Percentiles rank a stretch among this genome's conserved stretches.
phyloP scores from a whole-genome alignment of 1,139 yeast genomes.

The Spathaspora sp. region DNA sequence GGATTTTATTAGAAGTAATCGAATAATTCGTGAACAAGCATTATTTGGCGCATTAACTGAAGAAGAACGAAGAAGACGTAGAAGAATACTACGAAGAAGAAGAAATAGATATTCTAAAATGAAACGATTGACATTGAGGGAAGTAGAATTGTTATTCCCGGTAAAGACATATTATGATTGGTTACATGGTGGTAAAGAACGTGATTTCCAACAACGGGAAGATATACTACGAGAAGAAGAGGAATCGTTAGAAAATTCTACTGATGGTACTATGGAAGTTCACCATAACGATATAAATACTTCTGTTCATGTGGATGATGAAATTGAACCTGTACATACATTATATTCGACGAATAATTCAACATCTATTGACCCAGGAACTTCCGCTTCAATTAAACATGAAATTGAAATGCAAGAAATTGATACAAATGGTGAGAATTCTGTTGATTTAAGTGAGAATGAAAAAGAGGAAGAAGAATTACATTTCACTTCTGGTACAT shows the following conservation, averaged over 20 bases:
- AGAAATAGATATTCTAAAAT: slow-evolving; percentile 44
- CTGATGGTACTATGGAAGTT: not conserved
- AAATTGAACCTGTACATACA: slow-evolving; percentile 9
- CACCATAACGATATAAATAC: not conserved
- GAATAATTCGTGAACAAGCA: slow-evolving; percentile 24
- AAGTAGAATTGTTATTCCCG: slow-evolving; percentile 69
- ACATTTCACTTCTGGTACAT: slow-evolving; percentile 68
- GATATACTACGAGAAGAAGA: slow-evolving; percentile 31
- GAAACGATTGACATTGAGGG: slow-evolving; percentile 56
- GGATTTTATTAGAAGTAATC: slow-evolving; percentile 33
- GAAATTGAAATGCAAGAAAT: slow-evolving; percentile 13
- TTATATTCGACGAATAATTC: slow-evolving; percentile 4
- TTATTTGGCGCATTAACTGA: slow-evolving; percentile 4
- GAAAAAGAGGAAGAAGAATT: slow-evolving; percentile 15
- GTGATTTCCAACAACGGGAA: slow-evolving; percentile 33
- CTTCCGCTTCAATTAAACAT: not conserved
- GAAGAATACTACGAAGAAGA: slow-evolving; percentile 31
- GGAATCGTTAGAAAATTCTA: slow-evolving; percentile 3
- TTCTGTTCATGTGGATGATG: slow-evolving; percentile 6
- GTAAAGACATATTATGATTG: slow-evolving; percentile 59
- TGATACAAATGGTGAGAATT: not conserved
- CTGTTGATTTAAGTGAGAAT: not conserved
- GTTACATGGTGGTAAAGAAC: slow-evolving; percentile 57
- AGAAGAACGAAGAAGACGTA: slow-evolving; percentile 15
- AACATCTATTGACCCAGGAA: slow-evolving; percentile 2